Conservation (phyloP, 2,329 filamentous ascomycete genomes). For the Pestalotiopsis sp. region DNA sequence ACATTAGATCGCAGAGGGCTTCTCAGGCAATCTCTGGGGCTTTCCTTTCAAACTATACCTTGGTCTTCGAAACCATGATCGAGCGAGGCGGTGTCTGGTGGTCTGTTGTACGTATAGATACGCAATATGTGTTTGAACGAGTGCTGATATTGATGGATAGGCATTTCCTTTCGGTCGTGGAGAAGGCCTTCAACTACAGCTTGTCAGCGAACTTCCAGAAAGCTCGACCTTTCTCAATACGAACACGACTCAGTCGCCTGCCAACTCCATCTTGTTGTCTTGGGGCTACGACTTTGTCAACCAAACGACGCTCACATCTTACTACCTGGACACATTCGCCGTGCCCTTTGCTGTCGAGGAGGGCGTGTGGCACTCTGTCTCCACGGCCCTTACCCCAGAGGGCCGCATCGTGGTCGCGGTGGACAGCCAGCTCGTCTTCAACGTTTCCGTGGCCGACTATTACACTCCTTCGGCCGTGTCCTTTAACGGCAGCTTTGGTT, state of each 20-base stretch:
- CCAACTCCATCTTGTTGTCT: constrained; percentile 34
- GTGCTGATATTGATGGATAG: constrained; percentile 14
- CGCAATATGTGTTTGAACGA: background rate
- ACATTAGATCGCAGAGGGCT: constrained; percentile 33
- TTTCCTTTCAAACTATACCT: constrained; percentile 32
- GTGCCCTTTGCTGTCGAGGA: constrained; percentile 29
- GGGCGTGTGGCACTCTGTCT: constrained; percentile 37
- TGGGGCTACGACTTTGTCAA: constrained; percentile 37
- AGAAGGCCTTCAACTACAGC: constrained; percentile 19
- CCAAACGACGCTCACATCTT: constrained; percentile 31
- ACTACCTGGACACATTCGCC: constrained; percentile 25
- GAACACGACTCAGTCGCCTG: constrained; percentile 32
- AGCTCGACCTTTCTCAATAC: constrained; percentile 31
- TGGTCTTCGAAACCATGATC: constrained; percentile 38
- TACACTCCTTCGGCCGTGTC: constrained; percentile 12
- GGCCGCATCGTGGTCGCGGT: constrained; percentile 30
- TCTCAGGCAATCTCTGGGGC: constrained; percentile 25
- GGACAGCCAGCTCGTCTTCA: constrained; percentile 20
- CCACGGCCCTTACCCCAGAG: constrained; percentile 27
- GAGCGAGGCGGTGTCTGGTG: constrained; percentile 37
- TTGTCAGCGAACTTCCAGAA: constrained; percentile 24
- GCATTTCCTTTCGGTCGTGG: constrained; percentile 4
- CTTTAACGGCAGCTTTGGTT: constrained; percentile 36
- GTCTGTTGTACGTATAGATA: constrained; percentile 27
- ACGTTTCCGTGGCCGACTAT: constrained; percentile 15